Evolutionary conservation across 495 filamentous ascomycete genomes (phyloP).

Genomic region (Daldinia grandis): DNA sequence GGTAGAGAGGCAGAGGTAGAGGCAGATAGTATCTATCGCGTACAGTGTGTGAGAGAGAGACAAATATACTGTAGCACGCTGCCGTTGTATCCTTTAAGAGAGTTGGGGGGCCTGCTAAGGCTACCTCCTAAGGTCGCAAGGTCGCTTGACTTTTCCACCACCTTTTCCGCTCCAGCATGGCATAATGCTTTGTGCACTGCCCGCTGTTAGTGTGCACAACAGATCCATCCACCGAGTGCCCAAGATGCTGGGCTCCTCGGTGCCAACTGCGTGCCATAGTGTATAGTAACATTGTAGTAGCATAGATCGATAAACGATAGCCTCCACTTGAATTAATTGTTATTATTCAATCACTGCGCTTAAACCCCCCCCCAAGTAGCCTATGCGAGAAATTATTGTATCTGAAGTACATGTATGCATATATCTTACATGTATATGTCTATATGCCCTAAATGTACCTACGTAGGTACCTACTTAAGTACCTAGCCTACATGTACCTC

Average conservation of each 20-base stretch:
- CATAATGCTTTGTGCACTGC: slow-evolving; percentile 7
- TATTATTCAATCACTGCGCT: slow-evolving; percentile 11
- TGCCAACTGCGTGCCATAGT: neutral
- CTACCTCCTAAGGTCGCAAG: slow-evolving; percentile 4
- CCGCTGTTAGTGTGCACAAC: slow-evolving; percentile 24
- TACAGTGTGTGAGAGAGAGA: neutral
- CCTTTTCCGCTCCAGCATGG: slow-evolving; percentile 16
- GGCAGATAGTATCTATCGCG: neutral
- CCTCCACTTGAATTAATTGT: slow-evolving; percentile 18
- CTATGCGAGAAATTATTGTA: neutral
- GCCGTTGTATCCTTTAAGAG: slow-evolving; percentile 3
- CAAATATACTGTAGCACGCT: neutral
- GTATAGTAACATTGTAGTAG: neutral
- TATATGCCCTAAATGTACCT: neutral
- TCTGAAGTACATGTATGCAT: neutral
- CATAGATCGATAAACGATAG: neutral
- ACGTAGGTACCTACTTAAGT: neutral
- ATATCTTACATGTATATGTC: neutral
- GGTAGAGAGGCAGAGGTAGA: no score
- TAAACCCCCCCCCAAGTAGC: slow-evolving; percentile 2
- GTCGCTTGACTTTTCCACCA: slow-evolving; percentile 14
- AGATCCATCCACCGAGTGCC: slow-evolving; percentile 25
- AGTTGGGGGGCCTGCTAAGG: neutral
- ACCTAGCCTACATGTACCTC: neutral
- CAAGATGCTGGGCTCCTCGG: slow-evolving; percentile 36